Evolutionary conservation across 202 grass and related monocot species (phyloP), one percentile per base, ranked within the genome.

Genomic region (Schoenoplectus tabernaemontani): DNA sequence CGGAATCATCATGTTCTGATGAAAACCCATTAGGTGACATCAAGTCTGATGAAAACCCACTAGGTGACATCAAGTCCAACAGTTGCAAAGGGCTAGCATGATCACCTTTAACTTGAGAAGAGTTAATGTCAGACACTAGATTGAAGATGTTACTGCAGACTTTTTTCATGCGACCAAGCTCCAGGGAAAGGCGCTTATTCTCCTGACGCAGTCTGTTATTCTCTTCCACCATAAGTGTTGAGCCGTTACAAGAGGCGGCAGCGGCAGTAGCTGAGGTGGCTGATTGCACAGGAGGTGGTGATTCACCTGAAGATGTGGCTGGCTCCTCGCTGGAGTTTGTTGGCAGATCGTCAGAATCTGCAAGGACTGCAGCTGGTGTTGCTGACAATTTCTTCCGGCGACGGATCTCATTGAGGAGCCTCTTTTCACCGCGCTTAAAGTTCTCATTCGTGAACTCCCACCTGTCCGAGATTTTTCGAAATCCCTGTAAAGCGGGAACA

Each of bases 401-500:
- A 61, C 86, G 87, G 79, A 97, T 97, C 24, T 87, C 89, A 0
- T 85, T 79, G 2, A 97, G 87, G 32, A 93, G 87, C 2, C 60
- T 66, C 89, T 77, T 91, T 85, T 97, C 89, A 10, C 91, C 91
- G 32, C 77, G 64, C 28, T 79, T 80, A 76, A 97, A 97, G 20
- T 84, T 81, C n/a, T 90, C 91, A 79, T 97, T 90, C 50, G 82
- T 87, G 71, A 97, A 97, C 87, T 97, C 93, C 93, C 91, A 97
- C 69, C 91, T 81, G 58, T 97, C 91, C 24, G 87, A 50, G 10
- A 88, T 77, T 84, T 97, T 97, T 56, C 53, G 86, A 78, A 93
- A 97, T 53, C 91, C 93, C 93, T 97, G 54, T 48, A 81, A 71
- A 30, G 0, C 69, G 43, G 57, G 19, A 34, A 0, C 30, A 7